Conservation (phyloP, 2,329 filamentous ascomycete species). For the Xylariales sp. region DNA sequence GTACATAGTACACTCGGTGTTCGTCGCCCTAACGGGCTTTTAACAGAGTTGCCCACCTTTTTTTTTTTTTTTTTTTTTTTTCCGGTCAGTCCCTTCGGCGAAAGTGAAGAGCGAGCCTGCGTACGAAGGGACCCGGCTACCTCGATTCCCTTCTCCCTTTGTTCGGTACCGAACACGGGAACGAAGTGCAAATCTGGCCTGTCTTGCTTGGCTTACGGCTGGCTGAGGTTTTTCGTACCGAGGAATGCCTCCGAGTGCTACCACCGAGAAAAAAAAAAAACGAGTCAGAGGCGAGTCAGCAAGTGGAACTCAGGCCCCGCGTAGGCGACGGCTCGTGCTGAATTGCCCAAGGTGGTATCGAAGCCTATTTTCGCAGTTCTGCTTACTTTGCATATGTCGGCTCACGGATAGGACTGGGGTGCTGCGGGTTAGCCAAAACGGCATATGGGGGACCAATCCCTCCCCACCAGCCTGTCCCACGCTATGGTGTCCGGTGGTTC, state of each 20-base stretch:
- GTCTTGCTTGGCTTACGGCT: slow-evolving; percentile 21
- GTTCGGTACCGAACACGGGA: slow-evolving; percentile 24
- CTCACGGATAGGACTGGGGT: slow-evolving; percentile 35
- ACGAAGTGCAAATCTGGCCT: slow-evolving; percentile 2
- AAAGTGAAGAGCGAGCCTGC: not conserved
- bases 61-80: not conserved
- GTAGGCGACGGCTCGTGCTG: slow-evolving; percentile 30
- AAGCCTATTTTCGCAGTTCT: slow-evolving; percentile 32
- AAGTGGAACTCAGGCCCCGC: slow-evolving; percentile 26
- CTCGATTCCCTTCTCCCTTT: not conserved
- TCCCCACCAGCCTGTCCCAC: slow-evolving; percentile 18
- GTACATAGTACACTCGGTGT: not conserved
- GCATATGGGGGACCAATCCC: slow-evolving; percentile 29
- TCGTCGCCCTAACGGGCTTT: not conserved
- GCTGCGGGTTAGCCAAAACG: slow-evolving; percentile 32
- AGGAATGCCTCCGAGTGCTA: slow-evolving; percentile 23
- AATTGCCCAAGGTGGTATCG: slow-evolving; percentile 28
- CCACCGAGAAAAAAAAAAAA: not conserved
- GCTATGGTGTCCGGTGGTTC: slow-evolving; percentile 26
- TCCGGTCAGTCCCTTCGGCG: not conserved
- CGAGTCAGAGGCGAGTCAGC: slow-evolving; percentile 33
- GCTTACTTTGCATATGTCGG: slow-evolving; percentile 43
- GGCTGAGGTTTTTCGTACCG: slow-evolving; percentile 21
- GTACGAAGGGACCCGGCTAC: not conserved
- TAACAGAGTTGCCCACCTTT: not conserved